Percentiles rank a stretch among this genome's conserved stretches.
phyloP scores from a whole-genome alignment of 306 rosid genomes.

The Fragaria vesca region DNA sequence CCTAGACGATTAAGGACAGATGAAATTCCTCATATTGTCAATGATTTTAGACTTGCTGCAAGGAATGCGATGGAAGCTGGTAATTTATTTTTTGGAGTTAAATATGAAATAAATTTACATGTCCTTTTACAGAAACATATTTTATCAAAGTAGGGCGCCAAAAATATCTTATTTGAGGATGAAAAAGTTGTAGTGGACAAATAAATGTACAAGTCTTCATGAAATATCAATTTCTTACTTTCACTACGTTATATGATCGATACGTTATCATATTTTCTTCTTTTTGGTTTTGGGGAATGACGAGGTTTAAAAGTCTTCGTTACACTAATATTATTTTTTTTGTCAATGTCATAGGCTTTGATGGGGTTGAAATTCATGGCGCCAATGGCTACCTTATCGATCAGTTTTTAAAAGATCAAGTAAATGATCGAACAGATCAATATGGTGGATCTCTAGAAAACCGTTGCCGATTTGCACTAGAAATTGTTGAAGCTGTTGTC shows the following conservation, averaged over 20 bases:
- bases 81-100: background rate
- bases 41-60: background rate
- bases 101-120: background rate
- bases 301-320: no score
- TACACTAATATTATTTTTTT: no score
- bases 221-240: no score
- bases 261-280: no score
- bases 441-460: conserved; percentile 46
- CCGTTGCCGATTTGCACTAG: conserved; percentile 52
- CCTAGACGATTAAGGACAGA: conserved; percentile 4
- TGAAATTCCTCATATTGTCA: background rate
- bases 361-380: conserved; percentile 35
- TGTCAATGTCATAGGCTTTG: conserved; percentile 29
- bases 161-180: no score
- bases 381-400: conserved; percentile 28
- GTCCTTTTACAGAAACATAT: background rate
- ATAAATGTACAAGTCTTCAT: no score
- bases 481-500: conserved; percentile 41
- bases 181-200: no score
- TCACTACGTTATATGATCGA: no score
- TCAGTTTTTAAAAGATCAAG: conserved; percentile 28
- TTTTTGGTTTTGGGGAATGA: background rate
- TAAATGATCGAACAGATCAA: conserved; percentile 28
- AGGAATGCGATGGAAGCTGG: background rate
- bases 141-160: background rate